Percentiles rank a stretch among this genome's conserved stretches.
Conservation (phyloP, 306 rosid species). For the Dicorynia guianensis region DNA sequence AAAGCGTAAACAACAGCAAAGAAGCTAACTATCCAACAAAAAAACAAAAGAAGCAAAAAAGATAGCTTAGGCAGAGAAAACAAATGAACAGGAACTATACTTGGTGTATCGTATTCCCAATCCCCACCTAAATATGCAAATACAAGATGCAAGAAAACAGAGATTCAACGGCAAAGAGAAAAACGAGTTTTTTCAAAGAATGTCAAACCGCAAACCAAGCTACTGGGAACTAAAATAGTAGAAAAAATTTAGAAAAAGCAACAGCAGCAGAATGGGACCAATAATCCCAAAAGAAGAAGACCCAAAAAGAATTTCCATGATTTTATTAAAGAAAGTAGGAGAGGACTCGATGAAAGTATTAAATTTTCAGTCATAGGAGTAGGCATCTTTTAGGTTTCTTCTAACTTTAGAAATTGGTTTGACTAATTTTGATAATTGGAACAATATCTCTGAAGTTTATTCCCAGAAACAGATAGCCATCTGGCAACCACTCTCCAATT, state of each 20-base stretch:
- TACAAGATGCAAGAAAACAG: constrained; percentile 14
- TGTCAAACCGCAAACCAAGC: constrained; percentile 8
- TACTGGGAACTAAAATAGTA: background rate
- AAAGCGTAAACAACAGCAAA: constrained; percentile 35
- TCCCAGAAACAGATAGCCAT: constrained; percentile 22
- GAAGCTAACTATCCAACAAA: background rate
- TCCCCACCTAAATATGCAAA: background rate
- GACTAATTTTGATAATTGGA: constrained; percentile 6
- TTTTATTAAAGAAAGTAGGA: constrained; percentile 28
- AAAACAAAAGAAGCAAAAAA: constrained; percentile 4
- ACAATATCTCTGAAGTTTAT: constrained; percentile 33
- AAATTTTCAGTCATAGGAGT: constrained; percentile 18
- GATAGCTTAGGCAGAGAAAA: constrained; percentile 17
- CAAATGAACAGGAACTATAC: constrained; percentile 23
- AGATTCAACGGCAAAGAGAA: constrained; percentile 30
- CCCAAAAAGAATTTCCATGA: constrained; percentile 4
- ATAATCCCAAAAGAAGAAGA: background rate
- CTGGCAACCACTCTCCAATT: constrained; percentile 36
- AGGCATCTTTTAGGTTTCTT: constrained; percentile 34
- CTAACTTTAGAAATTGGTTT: constrained; percentile 16
- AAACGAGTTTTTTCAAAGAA: background rate
- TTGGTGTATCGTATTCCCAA: constrained; percentile 18
- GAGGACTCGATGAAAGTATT: constrained; percentile 18
- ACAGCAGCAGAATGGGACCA: background rate
- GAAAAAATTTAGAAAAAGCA: background rate